Base-by-base conservation (phyloP, 129 eudicot species). In the Ambrosia trifida region DNA sequence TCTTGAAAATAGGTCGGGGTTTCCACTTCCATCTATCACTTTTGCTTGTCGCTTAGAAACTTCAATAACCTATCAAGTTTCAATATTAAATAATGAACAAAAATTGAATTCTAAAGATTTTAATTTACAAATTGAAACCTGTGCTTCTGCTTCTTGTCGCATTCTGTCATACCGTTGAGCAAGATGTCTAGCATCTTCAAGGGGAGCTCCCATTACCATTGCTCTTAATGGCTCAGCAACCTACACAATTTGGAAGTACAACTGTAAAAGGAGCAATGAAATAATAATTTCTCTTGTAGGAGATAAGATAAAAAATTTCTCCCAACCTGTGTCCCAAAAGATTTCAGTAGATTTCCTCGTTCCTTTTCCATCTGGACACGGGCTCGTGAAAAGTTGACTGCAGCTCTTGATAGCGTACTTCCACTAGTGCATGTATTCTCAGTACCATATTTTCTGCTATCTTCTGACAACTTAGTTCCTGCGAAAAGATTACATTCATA, bases 181-280 rank as follows among this genome's bases (percentile, higher is more conserved):
- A 80, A 89, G 95, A 83, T 89, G 96, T 46, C 98, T 85, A 82
- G 98, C 96, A 82, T 94, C 98, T 80, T 94, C 98, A 53, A 94
- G 78, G 20, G 98, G 87, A 72, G 95, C 91, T 70, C 98, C 98
- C 87, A 89, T 72, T 41, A 89, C 96, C 96, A 94, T 89, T 4
- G 96, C 96, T 79, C 96, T 83, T 53, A 94, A 81, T 33, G 98
- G 98, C 77, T 89, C 98, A 41, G 98, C 92, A 49, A 89, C 95
- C 98, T 94, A 81, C 60, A 78, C 17, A 70, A 76, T 66, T 75
- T 76, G 40, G 51, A 45, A 8, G 58, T 7, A 52, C 47, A 66
- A 45, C 7, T 30, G 30, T 1, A 3, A 65, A 28, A 11, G 35
- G 35, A 5, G 30, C 11, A 2, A 58, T 51, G 44, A 52, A 64